Conservation (phyloP, 2,329 filamentous ascomycete species). For the Xylariaceae sp. region DNA sequence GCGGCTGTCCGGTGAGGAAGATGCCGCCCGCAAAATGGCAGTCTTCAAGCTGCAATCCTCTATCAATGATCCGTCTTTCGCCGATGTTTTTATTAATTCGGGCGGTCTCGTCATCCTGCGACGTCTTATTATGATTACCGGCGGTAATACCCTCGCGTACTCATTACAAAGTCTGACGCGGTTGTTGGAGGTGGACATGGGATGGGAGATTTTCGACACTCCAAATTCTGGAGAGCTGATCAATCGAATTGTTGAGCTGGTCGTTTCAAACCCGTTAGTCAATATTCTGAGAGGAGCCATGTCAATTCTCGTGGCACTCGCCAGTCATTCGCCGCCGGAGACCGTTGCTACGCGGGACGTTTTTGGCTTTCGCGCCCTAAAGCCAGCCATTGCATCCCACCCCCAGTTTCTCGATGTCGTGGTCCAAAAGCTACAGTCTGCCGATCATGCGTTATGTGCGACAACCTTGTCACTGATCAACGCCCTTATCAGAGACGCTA, state of each 20-base stretch:
- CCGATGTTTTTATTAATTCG: constrained; percentile 89
- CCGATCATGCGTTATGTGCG: constrained; percentile 90
- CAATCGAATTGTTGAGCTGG: constrained; percentile 78
- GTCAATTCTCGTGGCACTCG: constrained; percentile 90
- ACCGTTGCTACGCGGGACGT: constrained; percentile 47
- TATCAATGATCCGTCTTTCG: constrained; percentile 93
- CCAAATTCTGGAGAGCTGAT: constrained; percentile 60
- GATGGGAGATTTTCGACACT: constrained; percentile 81
- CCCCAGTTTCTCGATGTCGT: constrained; percentile 93
- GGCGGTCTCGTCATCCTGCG: constrained; percentile 78
- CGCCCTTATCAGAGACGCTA: constrained; percentile 84
- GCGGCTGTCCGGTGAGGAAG: constrained; percentile 65
- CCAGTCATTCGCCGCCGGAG: constrained; percentile 65
- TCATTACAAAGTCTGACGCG: constrained; percentile 83
- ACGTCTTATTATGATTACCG: constrained; percentile 75
- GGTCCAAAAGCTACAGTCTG: constrained; percentile 84
- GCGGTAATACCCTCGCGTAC: constrained; percentile 93
- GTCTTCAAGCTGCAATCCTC: constrained; percentile 96
- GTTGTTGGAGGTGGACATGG: constrained; percentile 92
- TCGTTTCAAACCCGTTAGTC: constrained; percentile 91
- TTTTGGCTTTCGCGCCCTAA: constrained; percentile 86
- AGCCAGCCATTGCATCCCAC: constrained; percentile 84
- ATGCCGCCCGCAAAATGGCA: constrained; percentile 95
- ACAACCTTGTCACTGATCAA: constrained; percentile 96
- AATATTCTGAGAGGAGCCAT: constrained; percentile 96